Base-by-base conservation (phyloP, 192 early-diverging fungal genomes). In the Coemansia sp. region DNA sequence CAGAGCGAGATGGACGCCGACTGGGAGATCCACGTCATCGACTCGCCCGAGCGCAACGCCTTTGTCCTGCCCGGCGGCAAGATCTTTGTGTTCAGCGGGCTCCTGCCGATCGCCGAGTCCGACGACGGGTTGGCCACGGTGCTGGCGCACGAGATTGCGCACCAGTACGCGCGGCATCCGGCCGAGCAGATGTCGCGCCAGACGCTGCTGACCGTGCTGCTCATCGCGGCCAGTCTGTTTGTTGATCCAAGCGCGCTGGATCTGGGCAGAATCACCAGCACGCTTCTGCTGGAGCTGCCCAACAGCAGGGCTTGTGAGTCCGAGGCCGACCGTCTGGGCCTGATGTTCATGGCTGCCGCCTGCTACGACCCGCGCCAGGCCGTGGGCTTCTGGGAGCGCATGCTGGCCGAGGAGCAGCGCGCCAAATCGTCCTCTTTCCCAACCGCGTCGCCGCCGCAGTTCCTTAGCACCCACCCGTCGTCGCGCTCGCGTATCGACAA, bases 11-110 rank as follows among this genome's bases (percentile, higher is more conserved):
- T 96, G 85, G 63, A 85, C 11, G 86, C 87, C 13, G 76, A 93
- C 7, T 99, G 97, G 97, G 92, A 96, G 55, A 85, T 98, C n/a
- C 83, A 94, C 85, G 93, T 99, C 1, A 90, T 99, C 55, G 75
- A 92, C 40, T 85, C 87, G 25, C 85, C 87, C 3, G 88, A 95
- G 74, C 85, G 77, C 68, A 99, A 98, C 77, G 97, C 97, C 5
- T 97, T 99, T 79, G 96, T 98, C 9, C 78, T 97, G 50, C 95
- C 97, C 2, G 94, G 94, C 42, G 94, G 94, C 41, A 95, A 96
- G 77, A 90, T 99, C 0, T 99, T 99, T 88, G 97, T 99, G 39
- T 99, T 98, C 67, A 94, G 94, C 22, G 97, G 97, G 5, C 88
- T 99, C 17, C 81, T 99, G 5, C 90, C 90, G 2, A 81, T 99